Evolutionary conservation across 2,329 filamentous ascomycete species (phyloP).

Genomic region (Colletotrichum caudatum): DNA sequence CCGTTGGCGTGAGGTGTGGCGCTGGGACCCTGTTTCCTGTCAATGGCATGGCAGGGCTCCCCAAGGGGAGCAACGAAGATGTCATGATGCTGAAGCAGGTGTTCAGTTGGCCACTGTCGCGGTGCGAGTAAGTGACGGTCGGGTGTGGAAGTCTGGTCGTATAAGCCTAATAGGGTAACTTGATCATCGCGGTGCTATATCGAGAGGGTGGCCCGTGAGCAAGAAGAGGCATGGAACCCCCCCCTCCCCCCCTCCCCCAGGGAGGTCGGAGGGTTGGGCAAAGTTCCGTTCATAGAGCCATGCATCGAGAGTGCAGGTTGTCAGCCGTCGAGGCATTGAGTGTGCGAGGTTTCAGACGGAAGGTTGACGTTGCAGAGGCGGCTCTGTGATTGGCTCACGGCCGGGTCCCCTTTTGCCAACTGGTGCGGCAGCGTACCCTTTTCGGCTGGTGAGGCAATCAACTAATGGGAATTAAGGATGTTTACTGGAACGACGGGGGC

Average conservation of each 20-base stretch:
- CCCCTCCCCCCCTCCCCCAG: no score
- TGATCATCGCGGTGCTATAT: background rate
- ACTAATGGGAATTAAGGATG: slow-evolving; percentile 19
- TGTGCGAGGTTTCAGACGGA: slow-evolving; percentile 38
- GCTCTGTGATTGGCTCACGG: slow-evolving; percentile 20
- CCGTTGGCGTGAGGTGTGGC: background rate
- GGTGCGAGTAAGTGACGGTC: slow-evolving; percentile 4
- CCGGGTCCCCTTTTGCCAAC: background rate
- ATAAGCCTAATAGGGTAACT: slow-evolving; percentile 12
- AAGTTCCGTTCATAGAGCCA: background rate
- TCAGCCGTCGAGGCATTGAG: background rate
- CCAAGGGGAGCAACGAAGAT: no score
- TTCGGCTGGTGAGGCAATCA: background rate
- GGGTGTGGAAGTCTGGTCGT: background rate
- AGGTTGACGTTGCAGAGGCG: slow-evolving; percentile 15
- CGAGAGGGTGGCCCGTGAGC: background rate
- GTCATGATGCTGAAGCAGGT: background rate
- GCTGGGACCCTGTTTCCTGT: background rate
- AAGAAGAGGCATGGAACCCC: background rate
- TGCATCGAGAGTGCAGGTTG: background rate
- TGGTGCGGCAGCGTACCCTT: background rate
- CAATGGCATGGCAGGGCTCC: background rate
- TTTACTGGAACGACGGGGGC: background rate
- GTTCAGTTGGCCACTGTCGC: background rate
- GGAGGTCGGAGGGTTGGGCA: background rate